phyloP scores from a whole-genome alignment of 805 yeast genomes.

The Starmerella roubikii region DNA sequence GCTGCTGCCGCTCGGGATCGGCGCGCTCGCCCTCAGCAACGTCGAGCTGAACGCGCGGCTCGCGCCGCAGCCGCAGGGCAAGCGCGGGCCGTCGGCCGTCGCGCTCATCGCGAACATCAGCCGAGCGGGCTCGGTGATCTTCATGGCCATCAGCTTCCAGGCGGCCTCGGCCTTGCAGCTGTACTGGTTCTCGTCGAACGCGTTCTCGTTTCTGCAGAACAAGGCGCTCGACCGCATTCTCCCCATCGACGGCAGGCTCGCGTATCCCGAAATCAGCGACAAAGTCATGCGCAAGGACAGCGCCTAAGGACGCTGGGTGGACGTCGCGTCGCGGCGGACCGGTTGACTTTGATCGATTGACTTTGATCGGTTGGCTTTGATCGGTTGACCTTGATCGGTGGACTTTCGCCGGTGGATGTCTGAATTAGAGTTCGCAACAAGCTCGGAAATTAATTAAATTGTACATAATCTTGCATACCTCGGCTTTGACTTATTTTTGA shows the following conservation, averaged over 20 bases:
- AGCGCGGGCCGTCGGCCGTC: constrained; percentile 21
- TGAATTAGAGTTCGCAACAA: too few species aligned
- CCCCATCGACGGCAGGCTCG: constrained; percentile 44
- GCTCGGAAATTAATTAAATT: too few species aligned
- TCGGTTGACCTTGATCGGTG: too few species aligned
- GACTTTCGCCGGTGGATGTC: too few species aligned
- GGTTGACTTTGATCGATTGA: too few species aligned
- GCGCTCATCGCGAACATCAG: constrained; percentile 46
- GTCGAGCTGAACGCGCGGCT: constrained; percentile 73
- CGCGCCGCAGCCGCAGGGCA: constrained; percentile 21
- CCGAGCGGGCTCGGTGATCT: constrained; percentile 58
- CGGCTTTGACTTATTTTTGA: too few species aligned
- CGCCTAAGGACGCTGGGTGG: too few species aligned
- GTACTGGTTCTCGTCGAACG: constrained; percentile 86
- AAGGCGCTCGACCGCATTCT: constrained; percentile 48
- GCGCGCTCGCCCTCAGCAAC: constrained; percentile 57
- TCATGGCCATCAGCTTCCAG: constrained; percentile 74
- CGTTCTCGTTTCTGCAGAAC: constrained; percentile 65
- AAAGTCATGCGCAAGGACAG: not conserved
- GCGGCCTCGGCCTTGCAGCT: constrained; percentile 71
- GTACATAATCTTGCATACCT: too few species aligned
- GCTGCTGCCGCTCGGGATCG: constrained; percentile 56
- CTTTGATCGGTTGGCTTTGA: too few species aligned
- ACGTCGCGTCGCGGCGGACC: too few species aligned
- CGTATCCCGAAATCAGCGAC: constrained; percentile 10